Conservation (phyloP, 176 grass and related monocot genomes). For the Dendrocalamus sinicus region DNA sequence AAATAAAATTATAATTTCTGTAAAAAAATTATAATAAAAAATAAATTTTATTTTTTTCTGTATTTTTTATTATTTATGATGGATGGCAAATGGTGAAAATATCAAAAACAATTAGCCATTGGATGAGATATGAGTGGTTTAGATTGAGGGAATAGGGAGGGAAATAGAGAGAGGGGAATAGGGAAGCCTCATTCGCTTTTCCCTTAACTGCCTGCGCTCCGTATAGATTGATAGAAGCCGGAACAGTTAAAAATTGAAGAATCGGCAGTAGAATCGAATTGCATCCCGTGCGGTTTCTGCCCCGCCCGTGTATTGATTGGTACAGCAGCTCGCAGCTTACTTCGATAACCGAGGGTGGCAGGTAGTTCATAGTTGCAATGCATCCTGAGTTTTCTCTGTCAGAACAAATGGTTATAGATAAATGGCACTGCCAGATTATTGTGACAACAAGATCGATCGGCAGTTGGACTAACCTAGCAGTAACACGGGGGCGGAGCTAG, state of each 20-base stretch:
- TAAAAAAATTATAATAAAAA: too few relatives aligned
- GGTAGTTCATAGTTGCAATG: neutral
- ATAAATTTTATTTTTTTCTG: too few relatives aligned
- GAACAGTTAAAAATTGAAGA: slow-evolving; percentile 30
- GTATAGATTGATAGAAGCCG: neutral
- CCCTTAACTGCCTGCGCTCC: neutral
- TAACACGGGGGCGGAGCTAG: too few relatives aligned
- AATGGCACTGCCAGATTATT: neutral
- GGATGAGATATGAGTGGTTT: too few relatives aligned
- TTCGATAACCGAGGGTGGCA: slow-evolving; percentile 13
- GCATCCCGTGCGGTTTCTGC: neutral
- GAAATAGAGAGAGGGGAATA: too few relatives aligned
- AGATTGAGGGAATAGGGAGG: too few relatives aligned
- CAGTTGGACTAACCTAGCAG: too few relatives aligned
- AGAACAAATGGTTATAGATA: neutral
- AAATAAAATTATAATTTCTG: too few relatives aligned
- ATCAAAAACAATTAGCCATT: too few relatives aligned
- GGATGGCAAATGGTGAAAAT: too few relatives aligned
- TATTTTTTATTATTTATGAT: too few relatives aligned
- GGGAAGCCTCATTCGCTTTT: too few relatives aligned
- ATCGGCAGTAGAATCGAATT: neutral
- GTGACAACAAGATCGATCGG: neutral
- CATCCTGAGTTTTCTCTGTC: neutral
- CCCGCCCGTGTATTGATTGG: neutral
- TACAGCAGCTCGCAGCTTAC: neutral